These are phyloP conservation scores for Aspergillus japonicus DNA, from an alignment of 2,329 filamentous ascomycete species.

Conservation along the genomic window DNA sequence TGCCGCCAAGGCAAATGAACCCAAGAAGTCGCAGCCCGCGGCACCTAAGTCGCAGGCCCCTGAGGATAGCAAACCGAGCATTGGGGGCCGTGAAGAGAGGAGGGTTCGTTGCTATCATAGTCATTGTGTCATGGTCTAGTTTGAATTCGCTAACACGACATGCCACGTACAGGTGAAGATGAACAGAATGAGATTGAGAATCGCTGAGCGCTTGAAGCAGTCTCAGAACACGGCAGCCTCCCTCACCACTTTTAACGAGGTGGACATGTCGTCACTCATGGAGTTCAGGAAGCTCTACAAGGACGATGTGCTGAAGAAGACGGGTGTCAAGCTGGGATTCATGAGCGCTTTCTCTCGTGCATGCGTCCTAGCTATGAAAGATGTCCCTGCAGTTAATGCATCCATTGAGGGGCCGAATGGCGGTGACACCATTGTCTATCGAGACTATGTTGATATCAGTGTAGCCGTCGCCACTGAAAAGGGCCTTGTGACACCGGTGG, in stretches of 20 bases:
- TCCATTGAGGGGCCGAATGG: slow-evolving; percentile 94
- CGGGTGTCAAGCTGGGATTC: slow-evolving; percentile 96
- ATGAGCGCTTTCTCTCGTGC: slow-evolving; percentile 97
- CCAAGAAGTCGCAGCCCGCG: slow-evolving; percentile 21
- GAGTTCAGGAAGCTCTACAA: slow-evolving; percentile 97
- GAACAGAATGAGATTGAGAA: slow-evolving; percentile 98
- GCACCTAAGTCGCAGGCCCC: slow-evolving; percentile 22
- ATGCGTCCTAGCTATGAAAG: slow-evolving; percentile 85
- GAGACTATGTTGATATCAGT: slow-evolving; percentile 96
- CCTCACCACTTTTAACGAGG: slow-evolving; percentile 97
- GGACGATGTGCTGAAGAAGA: slow-evolving; percentile 93
- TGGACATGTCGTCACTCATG: slow-evolving; percentile 98
- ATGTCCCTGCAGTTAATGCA: slow-evolving; percentile 91
- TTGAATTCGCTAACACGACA: slow-evolving; percentile 4
- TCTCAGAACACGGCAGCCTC: slow-evolving; percentile 98
- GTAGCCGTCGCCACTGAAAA: slow-evolving; percentile 97
- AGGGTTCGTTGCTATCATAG: slow-evolving; percentile 60
- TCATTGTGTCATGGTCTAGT: neutral
- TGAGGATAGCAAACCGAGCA: slow-evolving; percentile 33
- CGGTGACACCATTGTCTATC: slow-evolving; percentile 96
- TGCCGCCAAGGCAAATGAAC: slow-evolving; percentile 34
- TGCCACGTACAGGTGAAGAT: slow-evolving; percentile 76
- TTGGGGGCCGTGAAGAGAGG: slow-evolving; percentile 81
- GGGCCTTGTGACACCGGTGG: slow-evolving; percentile 92
- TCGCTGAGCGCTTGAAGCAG: slow-evolving; percentile 96